Conservation (phyloP, 2,329 filamentous ascomycete genomes). For the Trichoderma cornu-damae region DNA sequence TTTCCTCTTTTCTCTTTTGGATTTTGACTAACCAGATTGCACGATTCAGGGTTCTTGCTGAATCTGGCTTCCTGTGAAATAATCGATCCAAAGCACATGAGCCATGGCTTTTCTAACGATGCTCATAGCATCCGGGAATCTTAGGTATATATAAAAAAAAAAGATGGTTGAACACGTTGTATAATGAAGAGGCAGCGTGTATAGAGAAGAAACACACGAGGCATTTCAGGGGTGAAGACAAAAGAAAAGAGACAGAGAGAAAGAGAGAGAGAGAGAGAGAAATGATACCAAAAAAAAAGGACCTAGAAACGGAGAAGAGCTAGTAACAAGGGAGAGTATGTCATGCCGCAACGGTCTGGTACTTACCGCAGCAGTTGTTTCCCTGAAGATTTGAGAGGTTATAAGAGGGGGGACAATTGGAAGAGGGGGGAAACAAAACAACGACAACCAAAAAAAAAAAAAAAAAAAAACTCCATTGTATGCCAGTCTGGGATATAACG, state of each 20-base stretch:
- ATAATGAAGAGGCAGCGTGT: constrained; percentile 5
- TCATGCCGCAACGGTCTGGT: neutral
- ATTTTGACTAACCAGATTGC: neutral
- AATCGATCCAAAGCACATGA: neutral
- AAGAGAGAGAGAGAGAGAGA: too few species aligned
- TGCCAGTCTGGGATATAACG: neutral
- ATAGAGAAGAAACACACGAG: neutral
- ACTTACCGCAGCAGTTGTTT: neutral
- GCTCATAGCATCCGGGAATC: neutral
- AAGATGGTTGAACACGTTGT: neutral
- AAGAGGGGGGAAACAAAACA: neutral
- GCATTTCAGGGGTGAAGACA: neutral
- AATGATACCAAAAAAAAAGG: constrained; percentile 3
- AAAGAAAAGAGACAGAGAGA: too few species aligned
- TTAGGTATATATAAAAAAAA: neutral
- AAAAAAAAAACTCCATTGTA: neutral
- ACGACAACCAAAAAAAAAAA: neutral
- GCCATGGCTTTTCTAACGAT: neutral
- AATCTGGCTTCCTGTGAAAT: constrained; percentile 55
- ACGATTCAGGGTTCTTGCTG: constrained; percentile 49
- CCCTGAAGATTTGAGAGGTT: neutral
- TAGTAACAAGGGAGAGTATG: neutral
- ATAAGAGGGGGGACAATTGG: neutral
- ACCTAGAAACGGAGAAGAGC: neutral
- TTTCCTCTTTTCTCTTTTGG: neutral